phyloP scores from a whole-genome alignment of 2,329 filamentous ascomycete species.

The Aspergillus hortae region DNA sequence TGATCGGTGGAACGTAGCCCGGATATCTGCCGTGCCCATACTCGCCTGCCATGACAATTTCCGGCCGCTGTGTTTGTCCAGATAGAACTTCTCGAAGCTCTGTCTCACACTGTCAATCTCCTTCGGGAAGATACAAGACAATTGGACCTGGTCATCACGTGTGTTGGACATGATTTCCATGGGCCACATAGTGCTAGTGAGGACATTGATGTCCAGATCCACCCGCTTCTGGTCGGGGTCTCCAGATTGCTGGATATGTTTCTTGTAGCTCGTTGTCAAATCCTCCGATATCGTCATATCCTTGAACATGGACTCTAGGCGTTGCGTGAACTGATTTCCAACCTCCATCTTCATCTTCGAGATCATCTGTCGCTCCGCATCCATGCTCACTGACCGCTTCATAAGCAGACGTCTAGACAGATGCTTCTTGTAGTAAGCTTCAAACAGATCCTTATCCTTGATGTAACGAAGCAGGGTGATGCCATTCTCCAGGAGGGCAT shows the following conservation, averaged over 20 bases:
- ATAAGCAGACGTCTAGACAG: constrained; percentile 82
- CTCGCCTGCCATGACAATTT: constrained; percentile 77
- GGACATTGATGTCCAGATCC: constrained; percentile 77
- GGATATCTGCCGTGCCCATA: constrained; percentile 82
- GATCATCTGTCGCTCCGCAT: constrained; percentile 94
- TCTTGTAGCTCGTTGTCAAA: constrained; percentile 71
- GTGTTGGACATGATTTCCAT: constrained; percentile 72
- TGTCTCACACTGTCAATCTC: constrained; percentile 72
- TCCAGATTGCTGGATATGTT: constrained; percentile 60
- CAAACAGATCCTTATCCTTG: constrained; percentile 88
- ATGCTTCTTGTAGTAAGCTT: constrained; percentile 97
- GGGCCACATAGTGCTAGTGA: constrained; percentile 95
- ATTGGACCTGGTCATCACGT: constrained; percentile 48
- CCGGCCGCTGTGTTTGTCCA: constrained; percentile 80
- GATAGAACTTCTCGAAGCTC: constrained; percentile 86
- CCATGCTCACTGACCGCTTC: constrained; percentile 83
- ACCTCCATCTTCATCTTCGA: constrained; percentile 95
- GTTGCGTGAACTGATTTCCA: constrained; percentile 87
- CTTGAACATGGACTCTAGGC: constrained; percentile 96
- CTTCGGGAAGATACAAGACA: constrained; percentile 66
- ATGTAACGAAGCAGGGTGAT: constrained; percentile 85
- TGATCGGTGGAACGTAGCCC: constrained; percentile 69
- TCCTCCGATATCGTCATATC: constrained; percentile 89
- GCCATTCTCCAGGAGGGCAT: constrained; percentile 79
- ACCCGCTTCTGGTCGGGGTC: constrained; percentile 60